Conservation (phyloP, 495 filamentous ascomycete genomes). For the Ramalina intermedia region DNA sequence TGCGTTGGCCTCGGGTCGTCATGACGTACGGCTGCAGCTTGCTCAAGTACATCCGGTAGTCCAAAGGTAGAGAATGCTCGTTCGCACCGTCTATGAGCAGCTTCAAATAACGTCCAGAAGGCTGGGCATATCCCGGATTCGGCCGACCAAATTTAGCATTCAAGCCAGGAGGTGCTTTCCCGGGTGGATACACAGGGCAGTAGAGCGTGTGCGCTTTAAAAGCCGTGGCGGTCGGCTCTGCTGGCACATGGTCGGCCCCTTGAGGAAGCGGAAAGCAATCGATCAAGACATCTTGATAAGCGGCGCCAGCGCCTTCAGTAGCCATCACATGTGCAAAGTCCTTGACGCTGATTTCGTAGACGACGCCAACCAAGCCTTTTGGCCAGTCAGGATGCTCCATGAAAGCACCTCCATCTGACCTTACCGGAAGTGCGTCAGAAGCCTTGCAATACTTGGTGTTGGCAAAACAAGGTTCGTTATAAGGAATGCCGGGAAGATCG, state of each 20-base stretch:
- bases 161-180: conserved; percentile 11
- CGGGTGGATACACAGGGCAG: conserved; percentile 24
- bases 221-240: conserved; percentile 21
- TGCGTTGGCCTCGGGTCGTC: conserved; percentile 48
- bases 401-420: background rate
- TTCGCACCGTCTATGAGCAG: conserved; percentile 60
- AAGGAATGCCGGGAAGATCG: conserved; percentile 74
- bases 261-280: conserved; percentile 53
- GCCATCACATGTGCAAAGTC: conserved; percentile 81
- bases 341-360: conserved; percentile 73
- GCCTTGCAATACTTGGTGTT: conserved; percentile 47
- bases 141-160: conserved; percentile 36
- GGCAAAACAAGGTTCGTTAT: conserved; percentile 83
- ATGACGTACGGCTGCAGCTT: conserved; percentile 51
- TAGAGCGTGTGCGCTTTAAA: conserved; percentile 50
- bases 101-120: conserved; percentile 67
- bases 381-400: conserved; percentile 32
- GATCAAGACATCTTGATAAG: conserved; percentile 72
- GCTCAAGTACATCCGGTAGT: conserved; percentile 57
- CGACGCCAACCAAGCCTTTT: conserved; percentile 76
- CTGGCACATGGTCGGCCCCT: conserved; percentile 24
- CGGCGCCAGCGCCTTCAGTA: conserved; percentile 73
- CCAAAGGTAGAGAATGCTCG: conserved; percentile 60
- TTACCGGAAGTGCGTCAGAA: background rate
- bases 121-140: conserved; percentile 56